Percentiles rank a stretch among this genome's conserved stretches.
Conservation (phyloP, 768 basidiomycete species). For the Macrolepiota albuminosa region DNA sequence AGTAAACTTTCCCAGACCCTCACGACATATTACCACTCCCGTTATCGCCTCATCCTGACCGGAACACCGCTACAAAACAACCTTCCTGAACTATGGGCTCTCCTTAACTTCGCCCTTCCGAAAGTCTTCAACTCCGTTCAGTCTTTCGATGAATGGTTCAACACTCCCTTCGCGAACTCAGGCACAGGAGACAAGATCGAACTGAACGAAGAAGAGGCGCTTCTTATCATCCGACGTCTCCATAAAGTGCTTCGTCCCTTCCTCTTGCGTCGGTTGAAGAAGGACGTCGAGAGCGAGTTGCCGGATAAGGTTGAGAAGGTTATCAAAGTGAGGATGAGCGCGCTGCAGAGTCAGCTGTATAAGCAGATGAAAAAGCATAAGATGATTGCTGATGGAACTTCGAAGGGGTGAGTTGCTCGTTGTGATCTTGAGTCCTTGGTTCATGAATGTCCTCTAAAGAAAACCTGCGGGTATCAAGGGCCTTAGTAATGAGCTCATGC, state of each 20-base stretch:
- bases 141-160: constrained; percentile 99
- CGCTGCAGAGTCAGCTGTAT: constrained; percentile 87
- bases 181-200: constrained; percentile 98
- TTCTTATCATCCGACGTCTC: constrained; percentile 93
- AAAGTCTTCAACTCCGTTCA: constrained; percentile 99
- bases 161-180: constrained; percentile 98
- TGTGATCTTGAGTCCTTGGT: background rate
- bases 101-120: constrained; percentile 92
- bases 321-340: constrained; percentile 94
- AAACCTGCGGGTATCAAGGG: constrained; percentile 81
- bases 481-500: constrained; percentile 93
- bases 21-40: constrained; percentile 88
- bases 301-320: constrained; percentile 98
- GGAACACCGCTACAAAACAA: constrained; percentile 98
- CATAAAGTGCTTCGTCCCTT: constrained; percentile 96
- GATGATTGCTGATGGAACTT: constrained; percentile 84
- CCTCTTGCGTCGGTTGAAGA: constrained; percentile 88
- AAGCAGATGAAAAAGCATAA: constrained; percentile 99
- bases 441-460: constrained; percentile 28
- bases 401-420: constrained; percentile 54
- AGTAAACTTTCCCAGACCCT: constrained; percentile 85
- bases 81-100: constrained; percentile 90
- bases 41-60: constrained; percentile 90
- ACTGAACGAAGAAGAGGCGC: constrained; percentile 98
- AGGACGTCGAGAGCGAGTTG: constrained; percentile 93